These are phyloP conservation scores for Phytopythium aichiense DNA, from an alignment of 352 stramenopile genomes.

Conservation along the genomic window DNA sequence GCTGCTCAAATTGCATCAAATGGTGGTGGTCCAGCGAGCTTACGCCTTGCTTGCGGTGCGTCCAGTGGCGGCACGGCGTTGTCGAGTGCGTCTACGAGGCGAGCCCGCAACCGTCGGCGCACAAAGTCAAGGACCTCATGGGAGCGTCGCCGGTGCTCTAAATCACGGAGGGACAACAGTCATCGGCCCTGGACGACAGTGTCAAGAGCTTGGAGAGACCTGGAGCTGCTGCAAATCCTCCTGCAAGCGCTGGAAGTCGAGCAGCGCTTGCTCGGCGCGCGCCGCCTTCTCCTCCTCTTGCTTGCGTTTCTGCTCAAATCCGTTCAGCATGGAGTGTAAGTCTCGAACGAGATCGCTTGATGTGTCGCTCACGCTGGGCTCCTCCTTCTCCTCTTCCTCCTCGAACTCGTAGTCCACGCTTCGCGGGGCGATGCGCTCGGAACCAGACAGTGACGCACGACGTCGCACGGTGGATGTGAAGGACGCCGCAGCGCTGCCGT, in stretches of 20 bases:
- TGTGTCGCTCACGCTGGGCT: slow-evolving; percentile 10
- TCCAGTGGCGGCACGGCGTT: slow-evolving; percentile 77
- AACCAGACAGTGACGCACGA: neutral
- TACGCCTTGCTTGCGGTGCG: slow-evolving; percentile 10
- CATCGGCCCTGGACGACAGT: neutral
- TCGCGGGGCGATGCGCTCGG: neutral
- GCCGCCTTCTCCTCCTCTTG: slow-evolving; percentile 61
- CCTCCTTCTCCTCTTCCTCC: slow-evolving; percentile 31
- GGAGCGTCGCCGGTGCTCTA: slow-evolving; percentile 53
- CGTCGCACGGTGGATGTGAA: neutral
- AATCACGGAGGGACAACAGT: neutral
- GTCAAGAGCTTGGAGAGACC: slow-evolving; percentile 17
- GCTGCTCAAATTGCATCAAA: no score
- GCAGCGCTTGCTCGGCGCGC: slow-evolving; percentile 40
- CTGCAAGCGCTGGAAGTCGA: slow-evolving; percentile 47
- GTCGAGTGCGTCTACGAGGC: slow-evolving; percentile 86
- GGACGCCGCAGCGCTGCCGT: neutral
- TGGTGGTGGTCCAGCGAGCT: neutral
- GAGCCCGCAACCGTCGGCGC: slow-evolving; percentile 63
- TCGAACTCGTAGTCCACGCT: slow-evolving; percentile 9
- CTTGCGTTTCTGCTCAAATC: slow-evolving; percentile 51
- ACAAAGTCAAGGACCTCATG: slow-evolving; percentile 63
- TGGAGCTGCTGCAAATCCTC: slow-evolving; percentile 27
- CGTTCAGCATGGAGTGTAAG: slow-evolving; percentile 55
- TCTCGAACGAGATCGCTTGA: slow-evolving; percentile 41